Base-by-base conservation (phyloP, 2,329 filamentous ascomycete genomes). In the Graphiopsis chlorocephala region DNA sequence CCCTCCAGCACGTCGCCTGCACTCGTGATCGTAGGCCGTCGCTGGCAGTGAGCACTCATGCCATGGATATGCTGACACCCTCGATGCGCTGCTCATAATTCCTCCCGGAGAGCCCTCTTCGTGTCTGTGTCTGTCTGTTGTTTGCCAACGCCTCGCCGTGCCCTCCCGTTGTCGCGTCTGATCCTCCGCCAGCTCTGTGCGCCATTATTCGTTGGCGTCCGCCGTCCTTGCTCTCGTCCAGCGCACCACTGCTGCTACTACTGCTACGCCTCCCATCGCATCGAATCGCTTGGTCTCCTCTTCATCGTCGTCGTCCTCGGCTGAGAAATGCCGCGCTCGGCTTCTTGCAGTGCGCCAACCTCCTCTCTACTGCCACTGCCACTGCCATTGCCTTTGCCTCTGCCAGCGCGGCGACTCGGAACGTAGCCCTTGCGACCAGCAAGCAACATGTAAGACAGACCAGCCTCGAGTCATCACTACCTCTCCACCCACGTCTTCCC, bases 281-380 rank as follows among this genome's bases (percentile, higher is more conserved):
- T 25, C 26, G 50, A n/a, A 38, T 38, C 53, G 29, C 53, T 33
- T 56, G 28, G 4, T 20, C 31, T 56, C 53, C 26, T 31, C 29
- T 2, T 26, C 26, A 15, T 26, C 47, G 6, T 25, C 52, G n/a
- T 29, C 29, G 17, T 33, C 42, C 35, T 64, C 52, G 55, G 38
- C 52, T 48, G 35, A 64, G 55, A 38, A 42, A 64, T 58, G 55
- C 61, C 61, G 61, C 61, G 52, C 55, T 29, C 52, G 52, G 55
- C 55, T 58, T 31, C 55, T 64, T 48, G 61, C 52, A 35, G 55
- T 48, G 55, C 52, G 53, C 38, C 61, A 50, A 48, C 23, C 61
- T 45, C 29, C 35, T 26, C 50, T 38, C 50, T n/a, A n/a, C n/a
- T n/a, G n/a, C n/a, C n/a, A n/a, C n/a, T 63, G 45, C 45, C 45